Base-by-base conservation (phyloP, 805 yeast genomes). In the Yamadazyma scolyti region DNA sequence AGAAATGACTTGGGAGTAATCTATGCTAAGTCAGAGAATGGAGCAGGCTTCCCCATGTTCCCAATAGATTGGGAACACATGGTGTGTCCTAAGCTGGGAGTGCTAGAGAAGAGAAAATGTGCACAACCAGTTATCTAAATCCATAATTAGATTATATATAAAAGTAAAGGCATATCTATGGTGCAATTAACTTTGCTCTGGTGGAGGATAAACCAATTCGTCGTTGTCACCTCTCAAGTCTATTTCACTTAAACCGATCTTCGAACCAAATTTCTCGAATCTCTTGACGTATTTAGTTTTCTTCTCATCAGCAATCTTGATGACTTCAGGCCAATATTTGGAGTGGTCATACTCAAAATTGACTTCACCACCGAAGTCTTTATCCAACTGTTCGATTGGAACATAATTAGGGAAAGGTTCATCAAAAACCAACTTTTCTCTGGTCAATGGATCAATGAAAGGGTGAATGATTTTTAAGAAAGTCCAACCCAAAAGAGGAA, bases 11-110 rank as follows among this genome's bases (percentile, higher is more conserved):
- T 90, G 23, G 99, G 99, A 3, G 98, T 93, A 4, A 80, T 93
- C 1, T 84, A 89, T 55, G 97, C 97, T 4, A 77, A 72, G 39
- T 73, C 81, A 25, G 75, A 71, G 40, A 81, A 79, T 11, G 77
- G 78, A 3, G 65, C 71, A 8, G 96, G 96, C 2, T 78, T 75
- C 21, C 58, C 78, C 33, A 77, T 93, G 86, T 82, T 79, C 46
- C 94, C 98, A 2, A 59, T 87, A 25, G 97, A 93, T 58, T 93
- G 97, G 97, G 89, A 87, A 58, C 83, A 87, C 9, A 93, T 94
- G 97, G 71, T 82, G 19, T 77, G 84, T 40, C 79, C 87, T 2
- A 63, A 58, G 16, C 77, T 89, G 2, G 96, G 96, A 1, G 73
- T 70, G 7, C 57, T 76, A 9, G 97, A 88, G 47, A 65, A 67